Evolutionary conservation across 2,329 filamentous ascomycete genomes (phyloP), one percentile per base, ranked within the genome.

Genomic region (Botryotinia calthae): DNA sequence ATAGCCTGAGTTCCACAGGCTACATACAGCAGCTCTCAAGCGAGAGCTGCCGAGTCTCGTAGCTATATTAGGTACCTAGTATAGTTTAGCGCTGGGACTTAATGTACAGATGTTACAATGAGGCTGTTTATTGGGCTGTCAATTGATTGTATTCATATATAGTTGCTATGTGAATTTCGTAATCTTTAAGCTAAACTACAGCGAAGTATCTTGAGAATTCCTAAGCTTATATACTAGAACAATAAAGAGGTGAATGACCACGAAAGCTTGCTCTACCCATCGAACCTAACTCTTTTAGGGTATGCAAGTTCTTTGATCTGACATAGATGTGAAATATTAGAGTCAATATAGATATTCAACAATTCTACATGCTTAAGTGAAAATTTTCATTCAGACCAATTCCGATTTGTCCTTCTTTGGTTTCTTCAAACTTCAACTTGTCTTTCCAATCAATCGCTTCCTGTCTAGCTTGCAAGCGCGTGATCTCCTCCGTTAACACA

Each of bases 401-500:
- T 2, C 18, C 6, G 16, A 51, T 54, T 18, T 16, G 2, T 54
- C 2, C 8, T 18, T 28, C n/a, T 28, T 16, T 3, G 0, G 5
- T 54, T 54, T 4, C n/a, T 28, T 31, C 28, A 2, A 18, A 28
- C 6, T 28, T 16, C 2, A 3, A 28, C 22, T 6, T 28, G n/a
- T 28, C 16, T 28, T 54, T 16, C 25, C 51, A 54, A 28, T 28
- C 10, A n/a, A 51, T 51, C 1, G 10, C 10, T 25, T n/a, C 48
- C 22, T 25, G 4, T 7, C 48, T n/a, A 16, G 25, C 5, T 16
- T 54, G 25, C 12, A n/a, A 54, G 25, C 48, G n/a, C 2, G 1
- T 25, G 2, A 48, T 22, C 0, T 9, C 0, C 5, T 4, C 0
- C 6, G 4, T n/a, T 5, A 2, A 6, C 25, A n/a, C 22, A 16